Evolutionary conservation across 345 rosid genomes (phyloP), one percentile per base, ranked within the genome.

Genomic region (Schrenkiella parvula): DNA sequence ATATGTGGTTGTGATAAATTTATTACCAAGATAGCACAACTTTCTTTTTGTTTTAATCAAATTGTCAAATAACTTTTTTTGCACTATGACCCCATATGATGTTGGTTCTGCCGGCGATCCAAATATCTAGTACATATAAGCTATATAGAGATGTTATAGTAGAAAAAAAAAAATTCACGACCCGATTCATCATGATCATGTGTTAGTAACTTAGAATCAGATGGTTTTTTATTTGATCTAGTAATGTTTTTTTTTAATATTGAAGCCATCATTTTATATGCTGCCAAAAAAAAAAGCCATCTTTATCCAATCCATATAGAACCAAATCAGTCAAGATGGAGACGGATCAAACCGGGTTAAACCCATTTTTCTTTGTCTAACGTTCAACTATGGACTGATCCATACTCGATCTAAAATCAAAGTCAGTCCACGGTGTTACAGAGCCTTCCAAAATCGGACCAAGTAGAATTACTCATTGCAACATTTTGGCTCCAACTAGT

Each of bases 401-500:
- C n/a, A n/a, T 17, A 43, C 51, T 42, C 47, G 10, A 31, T 55
- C 2, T 4, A 25, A 31, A 60, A 43, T 19, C 39, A 34, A 41
- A 34, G 10, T 19, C 34, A 42, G 70, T 62, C 76, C 26, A 62
- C 37, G 63, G 55, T 5, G 21, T 58, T 55, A 44, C 71, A 72
- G 48, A 22, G 47, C 5, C 18, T 43, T 65, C 71, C 77, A 64
- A 55, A 73, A 44, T n/a, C 8, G 51, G 71, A 66, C 22, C 48
- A 19, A 35, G 64, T 55, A 17, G 48, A 44, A 44, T 2, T 25
- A 73, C 50, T 55, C 43, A 73, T 65, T 35, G 67, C 59, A 64
- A 46, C 38, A 65, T 0, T 25, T 65, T 47, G 72, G 67, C 48
- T 57, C 58, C 18, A 42, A 56, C 25, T 55, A 65, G 37, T 26